phyloP scores from a whole-genome alignment of 2,329 filamentous ascomycete species.

The Parascedosporium putredinis region DNA sequence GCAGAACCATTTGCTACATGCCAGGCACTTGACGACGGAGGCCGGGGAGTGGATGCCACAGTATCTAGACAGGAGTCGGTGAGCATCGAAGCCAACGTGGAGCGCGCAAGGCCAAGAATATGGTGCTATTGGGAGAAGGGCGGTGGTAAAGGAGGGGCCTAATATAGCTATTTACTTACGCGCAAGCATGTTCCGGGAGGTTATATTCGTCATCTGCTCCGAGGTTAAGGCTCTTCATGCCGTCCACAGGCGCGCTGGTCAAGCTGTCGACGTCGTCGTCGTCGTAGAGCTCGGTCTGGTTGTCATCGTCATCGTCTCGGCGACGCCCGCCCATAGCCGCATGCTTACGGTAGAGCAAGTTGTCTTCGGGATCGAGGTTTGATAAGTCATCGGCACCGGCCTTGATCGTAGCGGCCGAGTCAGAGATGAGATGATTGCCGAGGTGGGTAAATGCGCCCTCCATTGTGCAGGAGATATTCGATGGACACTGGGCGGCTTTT shows the following conservation, averaged over 20 bases:
- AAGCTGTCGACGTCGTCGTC: constrained; percentile 71
- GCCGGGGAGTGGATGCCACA: constrained; percentile 95
- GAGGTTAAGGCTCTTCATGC: constrained; percentile 53
- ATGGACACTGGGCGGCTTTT: neutral
- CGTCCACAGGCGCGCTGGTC: constrained; percentile 72
- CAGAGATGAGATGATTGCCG: constrained; percentile 76
- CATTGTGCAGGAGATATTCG: constrained; percentile 38
- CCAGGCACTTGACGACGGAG: constrained; percentile 91
- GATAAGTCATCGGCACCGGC: constrained; percentile 68
- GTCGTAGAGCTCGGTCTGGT: constrained; percentile 71
- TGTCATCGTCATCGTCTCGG: constrained; percentile 79
- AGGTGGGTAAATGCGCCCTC: constrained; percentile 83
- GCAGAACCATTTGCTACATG: constrained; percentile 98
- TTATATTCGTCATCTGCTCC: constrained; percentile 73
- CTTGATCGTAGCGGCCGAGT: constrained; percentile 78
- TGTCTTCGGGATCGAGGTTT: constrained; percentile 66
- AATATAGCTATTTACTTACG: no score
- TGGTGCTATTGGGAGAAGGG: no score
- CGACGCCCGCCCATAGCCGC: constrained; percentile 49
- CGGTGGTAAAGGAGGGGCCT: constrained; percentile 5
- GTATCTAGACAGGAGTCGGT: constrained; percentile 47
- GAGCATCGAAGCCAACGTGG: constrained; percentile 14
- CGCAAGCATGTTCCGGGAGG: constrained; percentile 88
- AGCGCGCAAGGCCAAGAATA: neutral
- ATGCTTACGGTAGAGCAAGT: constrained; percentile 63